Base-by-base conservation (phyloP, 176 grass and related monocot genomes). In the Echinochloa phyllopogon region DNA sequence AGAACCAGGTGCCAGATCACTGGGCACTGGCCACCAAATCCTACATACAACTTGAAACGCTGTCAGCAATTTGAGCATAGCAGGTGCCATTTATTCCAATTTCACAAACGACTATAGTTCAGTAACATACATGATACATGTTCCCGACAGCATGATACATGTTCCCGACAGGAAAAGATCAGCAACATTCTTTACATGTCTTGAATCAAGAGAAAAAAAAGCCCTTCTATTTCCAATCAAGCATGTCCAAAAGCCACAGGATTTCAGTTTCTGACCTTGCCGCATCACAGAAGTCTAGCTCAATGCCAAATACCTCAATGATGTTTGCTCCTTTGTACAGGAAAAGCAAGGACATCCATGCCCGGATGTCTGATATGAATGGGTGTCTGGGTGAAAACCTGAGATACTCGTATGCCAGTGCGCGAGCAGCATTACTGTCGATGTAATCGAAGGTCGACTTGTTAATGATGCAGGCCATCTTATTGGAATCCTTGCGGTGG, bases 181-280 rank as follows among this genome's bases (percentile, higher is more conserved):
- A 82, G 49, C 21, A 74, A 86, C 84, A 78, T 83, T 16, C 16
- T 86, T 90, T 83, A 86, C 84, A 86, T 65, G 48, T 59, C 17
- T 48, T 40, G 40, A 66, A 47, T 57, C 39, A 82, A 82, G 71
- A 17, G 44, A 10, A 45, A 42, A 14, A 55, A 13, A 11, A 68
- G 13, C 44, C 23, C 14, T 63, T 81, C 65, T 94, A 95, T 89
- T 91, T 95, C 90, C 93, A 95, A 71, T 95, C 93, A 57, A 95
- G 93, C 93, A 95, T 91, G 81, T 95, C 90, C 68, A 93, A 75
- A 24, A 95, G 90, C 90, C 93, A 95, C 76, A 95, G 53, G 40
- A 93, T 87, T 84, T 95, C 93, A 36, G 80, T 83, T 65, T 93
- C 93, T 3, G 90, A 84, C 47, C 56, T 85, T n/a, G 90, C 93